phyloP scores from a whole-genome alignment of 352 stramenopile genomes.

The Aphanomyces invadans region DNA sequence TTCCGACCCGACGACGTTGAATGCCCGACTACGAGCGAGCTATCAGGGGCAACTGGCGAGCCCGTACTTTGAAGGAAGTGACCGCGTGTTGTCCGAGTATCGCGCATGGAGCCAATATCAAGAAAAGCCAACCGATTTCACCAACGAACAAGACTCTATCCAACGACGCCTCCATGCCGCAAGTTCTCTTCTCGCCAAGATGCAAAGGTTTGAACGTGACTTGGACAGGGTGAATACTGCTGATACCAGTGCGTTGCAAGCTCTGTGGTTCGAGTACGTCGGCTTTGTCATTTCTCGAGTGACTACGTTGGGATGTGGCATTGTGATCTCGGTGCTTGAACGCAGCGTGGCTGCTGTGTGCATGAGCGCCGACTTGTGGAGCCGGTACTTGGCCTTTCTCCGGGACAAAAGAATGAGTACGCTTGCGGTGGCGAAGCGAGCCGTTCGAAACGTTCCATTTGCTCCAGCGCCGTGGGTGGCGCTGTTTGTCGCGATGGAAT shows the following conservation, averaged over 20 bases:
- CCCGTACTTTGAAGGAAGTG: constrained; percentile 15
- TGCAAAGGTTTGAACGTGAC: background rate
- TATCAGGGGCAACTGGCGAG: constrained; percentile 3
- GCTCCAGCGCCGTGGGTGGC: background rate
- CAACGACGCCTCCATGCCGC: background rate
- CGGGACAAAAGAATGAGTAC: background rate
- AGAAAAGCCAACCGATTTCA: background rate
- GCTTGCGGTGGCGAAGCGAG: background rate
- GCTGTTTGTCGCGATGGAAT: constrained; percentile 8
- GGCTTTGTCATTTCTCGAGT: background rate
- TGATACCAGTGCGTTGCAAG: background rate
- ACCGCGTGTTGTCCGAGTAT: constrained; percentile 19
- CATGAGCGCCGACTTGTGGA: constrained; percentile 1
- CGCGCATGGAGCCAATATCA: constrained; percentile 16
- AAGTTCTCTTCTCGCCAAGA: background rate
- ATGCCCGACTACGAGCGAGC: background rate
- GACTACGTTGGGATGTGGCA: constrained; percentile 1
- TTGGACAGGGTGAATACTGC: background rate
- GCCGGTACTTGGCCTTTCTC: constrained; percentile 5
- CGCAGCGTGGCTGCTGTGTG: constrained; percentile 7
- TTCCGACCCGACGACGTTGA: background rate
- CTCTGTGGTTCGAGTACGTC: background rate
- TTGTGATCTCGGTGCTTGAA: constrained; percentile 9
- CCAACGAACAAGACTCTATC: background rate
- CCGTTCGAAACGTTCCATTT: constrained; percentile 9